Percentiles rank a stretch among this genome's conserved stretches.
Conservation (phyloP, 352 stramenopile genomes). For the Phytophthora pisi region DNA sequence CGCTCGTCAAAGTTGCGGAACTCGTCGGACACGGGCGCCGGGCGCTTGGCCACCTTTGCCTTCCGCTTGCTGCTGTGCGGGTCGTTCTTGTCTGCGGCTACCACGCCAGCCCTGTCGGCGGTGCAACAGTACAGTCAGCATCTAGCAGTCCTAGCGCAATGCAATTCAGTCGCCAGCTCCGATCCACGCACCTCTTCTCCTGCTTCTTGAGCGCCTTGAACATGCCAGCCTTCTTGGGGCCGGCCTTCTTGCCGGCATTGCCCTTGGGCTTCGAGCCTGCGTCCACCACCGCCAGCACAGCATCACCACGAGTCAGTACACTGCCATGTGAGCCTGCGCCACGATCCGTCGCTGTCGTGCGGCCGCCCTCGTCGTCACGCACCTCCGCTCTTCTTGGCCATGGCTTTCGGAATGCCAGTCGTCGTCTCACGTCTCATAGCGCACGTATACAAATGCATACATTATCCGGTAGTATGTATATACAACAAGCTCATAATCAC, state of each 20-base stretch:
- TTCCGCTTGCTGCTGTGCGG: constrained; percentile 31
- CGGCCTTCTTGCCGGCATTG: constrained; percentile 49
- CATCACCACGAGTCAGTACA: not conserved
- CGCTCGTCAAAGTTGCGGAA: constrained; percentile 85
- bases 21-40: constrained; percentile 48
- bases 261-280: constrained; percentile 26
- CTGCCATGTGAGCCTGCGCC: not conserved
- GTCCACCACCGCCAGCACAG: not conserved
- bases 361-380: not conserved
- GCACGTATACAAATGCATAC: not conserved
- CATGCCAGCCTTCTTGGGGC: constrained; percentile 57
- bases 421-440: constrained; percentile 2
- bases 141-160: not conserved
- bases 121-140: not conserved
- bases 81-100: constrained; percentile 47
- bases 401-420: constrained; percentile 29
- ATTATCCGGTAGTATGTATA: not conserved
- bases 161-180: not conserved
- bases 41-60: constrained; percentile 42
- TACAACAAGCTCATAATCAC: not conserved
- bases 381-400: constrained; percentile 54
- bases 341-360: not conserved
- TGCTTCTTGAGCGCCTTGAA: constrained; percentile 79
- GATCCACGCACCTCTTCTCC: constrained; percentile 47
- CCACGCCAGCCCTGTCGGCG: constrained; percentile 37